These are phyloP conservation scores for Lecanicillium sp. DNA, from an alignment of 2,329 filamentous ascomycete genomes.

Conservation along the genomic window DNA sequence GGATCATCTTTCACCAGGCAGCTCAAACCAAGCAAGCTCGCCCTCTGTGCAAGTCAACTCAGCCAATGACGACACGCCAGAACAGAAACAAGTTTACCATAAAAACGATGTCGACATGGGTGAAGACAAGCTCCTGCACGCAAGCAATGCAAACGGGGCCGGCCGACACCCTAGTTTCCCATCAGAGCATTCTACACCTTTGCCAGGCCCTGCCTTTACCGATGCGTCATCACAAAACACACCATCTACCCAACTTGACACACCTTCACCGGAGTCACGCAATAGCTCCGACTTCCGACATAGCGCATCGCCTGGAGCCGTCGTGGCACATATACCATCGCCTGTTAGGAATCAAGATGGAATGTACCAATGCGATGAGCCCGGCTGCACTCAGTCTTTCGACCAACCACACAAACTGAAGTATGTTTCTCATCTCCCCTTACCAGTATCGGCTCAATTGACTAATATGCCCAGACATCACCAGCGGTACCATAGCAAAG, in stretches of 20 bases:
- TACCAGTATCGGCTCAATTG: background rate
- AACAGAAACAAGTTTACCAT: background rate
- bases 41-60: background rate
- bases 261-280: slow-evolving; percentile 35
- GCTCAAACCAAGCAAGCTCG: background rate
- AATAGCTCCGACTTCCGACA: slow-evolving; percentile 31
- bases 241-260: slow-evolving; percentile 41
- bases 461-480: slow-evolving; percentile 42
- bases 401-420: slow-evolving; percentile 57
- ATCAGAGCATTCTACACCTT: slow-evolving; percentile 38
- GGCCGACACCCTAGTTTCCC: slow-evolving; percentile 28
- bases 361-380: slow-evolving; percentile 30
- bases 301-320: slow-evolving; percentile 29
- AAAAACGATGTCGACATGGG: slow-evolving; percentile 14
- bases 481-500: slow-evolving; percentile 54
- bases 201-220: slow-evolving; percentile 33
- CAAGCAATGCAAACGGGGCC: slow-evolving; percentile 20
- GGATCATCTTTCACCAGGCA: background rate
- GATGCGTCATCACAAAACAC: slow-evolving; percentile 38
- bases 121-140: slow-evolving; percentile 21
- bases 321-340: slow-evolving; percentile 21
- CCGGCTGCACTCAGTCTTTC: slow-evolving; percentile 38
- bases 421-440: slow-evolving; percentile 29
- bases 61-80: background rate
- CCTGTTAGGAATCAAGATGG: slow-evolving; percentile 21